phyloP scores from a whole-genome alignment of 345 rosid species.

The Syzygium aromaticum region DNA sequence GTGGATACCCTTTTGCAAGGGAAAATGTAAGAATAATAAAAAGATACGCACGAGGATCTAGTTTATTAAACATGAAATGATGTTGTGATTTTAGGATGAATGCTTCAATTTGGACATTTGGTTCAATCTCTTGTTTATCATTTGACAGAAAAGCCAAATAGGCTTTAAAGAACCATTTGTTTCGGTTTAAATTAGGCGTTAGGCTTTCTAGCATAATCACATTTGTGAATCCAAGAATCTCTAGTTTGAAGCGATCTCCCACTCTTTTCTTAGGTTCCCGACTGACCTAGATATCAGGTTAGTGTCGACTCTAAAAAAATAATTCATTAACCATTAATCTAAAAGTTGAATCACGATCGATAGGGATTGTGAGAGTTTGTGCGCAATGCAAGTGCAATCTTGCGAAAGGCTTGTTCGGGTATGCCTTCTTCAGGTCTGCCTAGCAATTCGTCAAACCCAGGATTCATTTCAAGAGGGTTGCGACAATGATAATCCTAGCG shows the following conservation, averaged over 20 bases:
- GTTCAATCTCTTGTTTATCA: too few species aligned
- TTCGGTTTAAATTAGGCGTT: not conserved
- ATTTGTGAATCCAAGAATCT: not conserved
- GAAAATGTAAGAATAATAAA: too few species aligned
- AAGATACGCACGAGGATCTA: too few species aligned
- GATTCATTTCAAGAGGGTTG: not conserved
- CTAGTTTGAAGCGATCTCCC: fast-evolving
- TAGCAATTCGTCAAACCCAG: not conserved
- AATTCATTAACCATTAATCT: not conserved
- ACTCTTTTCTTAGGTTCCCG: not conserved
- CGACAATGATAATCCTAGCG: not conserved
- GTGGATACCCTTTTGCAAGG: too few species aligned
- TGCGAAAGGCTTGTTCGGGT: not conserved
- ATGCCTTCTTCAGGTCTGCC: not conserved
- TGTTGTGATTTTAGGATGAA: too few species aligned
- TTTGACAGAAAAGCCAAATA: too few species aligned
- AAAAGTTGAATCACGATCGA: not conserved
- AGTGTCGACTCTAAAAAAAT: not conserved
- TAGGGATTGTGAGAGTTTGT: not conserved
- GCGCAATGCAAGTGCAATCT: too few species aligned
- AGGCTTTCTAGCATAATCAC: not conserved
- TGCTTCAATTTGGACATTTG: too few species aligned
- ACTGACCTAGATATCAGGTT: not conserved
- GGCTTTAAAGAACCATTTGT: too few species aligned
- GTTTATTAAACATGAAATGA: too few species aligned